Conservation (phyloP, 441 rosid species). For the Breynia disticha region DNA sequence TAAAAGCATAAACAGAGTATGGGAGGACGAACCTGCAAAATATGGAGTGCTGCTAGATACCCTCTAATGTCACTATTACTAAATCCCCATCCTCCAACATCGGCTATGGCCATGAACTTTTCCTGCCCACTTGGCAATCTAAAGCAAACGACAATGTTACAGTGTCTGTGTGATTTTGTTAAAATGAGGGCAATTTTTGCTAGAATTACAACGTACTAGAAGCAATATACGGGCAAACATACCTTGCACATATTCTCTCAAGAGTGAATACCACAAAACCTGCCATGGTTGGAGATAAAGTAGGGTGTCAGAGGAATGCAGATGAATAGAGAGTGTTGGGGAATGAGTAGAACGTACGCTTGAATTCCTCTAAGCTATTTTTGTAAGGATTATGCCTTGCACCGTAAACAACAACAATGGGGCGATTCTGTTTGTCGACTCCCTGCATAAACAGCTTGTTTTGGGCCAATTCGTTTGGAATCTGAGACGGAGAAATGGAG, state of each 20-base stretch:
- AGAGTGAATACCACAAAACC: slow-evolving; percentile 62
- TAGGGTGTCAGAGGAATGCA: background rate
- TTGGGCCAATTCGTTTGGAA: slow-evolving; percentile 53
- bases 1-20: background rate
- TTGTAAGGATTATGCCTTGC: slow-evolving; percentile 55
- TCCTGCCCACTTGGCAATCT: slow-evolving; percentile 83
- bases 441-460: slow-evolving; percentile 69
- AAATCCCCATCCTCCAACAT: slow-evolving; percentile 89
- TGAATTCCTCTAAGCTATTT: slow-evolving; percentile 55
- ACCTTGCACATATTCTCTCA: slow-evolving; percentile 67
- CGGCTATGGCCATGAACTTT: slow-evolving; percentile 53
- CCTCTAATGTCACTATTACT: slow-evolving; percentile 65
- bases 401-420: slow-evolving; percentile 41
- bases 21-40: slow-evolving; percentile 57
- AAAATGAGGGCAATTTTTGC: too few relatives aligned
- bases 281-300: slow-evolving; percentile 12
- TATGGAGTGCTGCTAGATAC: slow-evolving; percentile 54
- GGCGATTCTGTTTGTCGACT: slow-evolving; percentile 58
- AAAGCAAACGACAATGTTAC: slow-evolving; percentile 7
- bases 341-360: slow-evolving; percentile 32
- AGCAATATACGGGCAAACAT: too few relatives aligned
- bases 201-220: too few relatives aligned
- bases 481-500: slow-evolving; percentile 37
- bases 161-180: too few relatives aligned
- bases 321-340: background rate